Base-by-base conservation (phyloP, 2,329 filamentous ascomycete genomes). In the Cladophialophora immunda region DNA sequence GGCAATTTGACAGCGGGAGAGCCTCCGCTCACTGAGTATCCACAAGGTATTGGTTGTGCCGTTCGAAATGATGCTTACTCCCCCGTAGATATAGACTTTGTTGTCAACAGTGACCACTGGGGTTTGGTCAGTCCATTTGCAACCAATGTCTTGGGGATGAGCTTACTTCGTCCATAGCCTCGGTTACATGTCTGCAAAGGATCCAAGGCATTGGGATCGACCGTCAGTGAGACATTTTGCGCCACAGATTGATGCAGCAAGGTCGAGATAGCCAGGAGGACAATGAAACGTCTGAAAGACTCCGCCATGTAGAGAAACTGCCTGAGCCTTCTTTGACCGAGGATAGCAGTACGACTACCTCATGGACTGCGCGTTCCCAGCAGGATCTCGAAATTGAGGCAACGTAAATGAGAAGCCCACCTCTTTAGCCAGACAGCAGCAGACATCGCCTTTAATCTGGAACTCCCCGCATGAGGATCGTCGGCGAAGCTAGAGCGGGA, bases 71-170 rank as follows among this genome's bases (percentile, higher is more conserved):
- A 45, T 45, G 38, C 38, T 45, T 6, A 45, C 38, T 45, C 38
- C 38, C n/a, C 38, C 38, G 17, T 45, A 45, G 38, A 45, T 45
- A 45, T 45, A 45, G 38, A 45, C 38, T 19, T 19, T 45, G 38
- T 45, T 45, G 38, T 45, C n/a, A 3, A 45, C 17, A n/a, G n/a
- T 22, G 17, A 45, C 38, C 17, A 45, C 38, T 45, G 8, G 38
- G 19, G 17, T 7, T 22, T 45, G 38, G 9, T 45, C 38, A 45
- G 38, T 19, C n/a, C 19, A 8, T 45, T 22, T 19, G 8, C 13
- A n/a, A n/a, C 36, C 4, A 41, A n/a, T 41, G 17, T 41, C 36
- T 41, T 15, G 3, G 17, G 36, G 2, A 41, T n/a, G 38, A 22
- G 17, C 38, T 45, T 19, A 45, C 38, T 45, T 45, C n/a, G 17